phyloP scores from a whole-genome alignment of 2,329 filamentous ascomycete genomes.

The Arachnomyces sp. region DNA sequence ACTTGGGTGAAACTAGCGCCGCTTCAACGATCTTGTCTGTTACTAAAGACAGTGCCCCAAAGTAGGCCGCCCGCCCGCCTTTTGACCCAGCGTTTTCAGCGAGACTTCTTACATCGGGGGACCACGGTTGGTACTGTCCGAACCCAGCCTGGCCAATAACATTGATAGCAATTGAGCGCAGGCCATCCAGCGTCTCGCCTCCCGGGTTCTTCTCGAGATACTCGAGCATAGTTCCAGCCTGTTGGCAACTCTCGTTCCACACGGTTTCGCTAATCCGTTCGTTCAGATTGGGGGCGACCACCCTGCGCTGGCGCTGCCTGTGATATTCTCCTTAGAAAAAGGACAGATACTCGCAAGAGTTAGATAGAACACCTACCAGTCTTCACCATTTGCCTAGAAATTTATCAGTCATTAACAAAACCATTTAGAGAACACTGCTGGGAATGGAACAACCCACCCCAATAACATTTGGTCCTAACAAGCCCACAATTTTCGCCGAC shows the following conservation, averaged over 20 bases:
- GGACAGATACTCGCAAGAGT: no score
- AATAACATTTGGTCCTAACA: conserved; percentile 30
- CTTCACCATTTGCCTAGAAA: conserved; percentile 20
- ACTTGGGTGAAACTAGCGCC: conserved; percentile 19
- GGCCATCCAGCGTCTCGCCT: conserved; percentile 19
- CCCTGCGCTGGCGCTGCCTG: conserved; percentile 27
- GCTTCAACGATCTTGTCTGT: conserved; percentile 22
- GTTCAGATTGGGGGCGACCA: conserved; percentile 30
- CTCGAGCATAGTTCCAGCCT: conserved; percentile 23
- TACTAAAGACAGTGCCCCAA: conserved; percentile 25
- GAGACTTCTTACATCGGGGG: conserved; percentile 15
- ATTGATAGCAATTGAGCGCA: conserved; percentile 31
- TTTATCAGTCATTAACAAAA: conserved; percentile 4
- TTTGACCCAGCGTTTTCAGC: conserved; percentile 9
- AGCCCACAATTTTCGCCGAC: conserved; percentile 21
- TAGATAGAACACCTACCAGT: conserved; percentile 17
- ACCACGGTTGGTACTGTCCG: conserved; percentile 23
- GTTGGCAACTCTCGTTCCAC: conserved; percentile 26
- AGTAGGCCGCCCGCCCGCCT: conserved; percentile 20
- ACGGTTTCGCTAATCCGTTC: conserved; percentile 28
- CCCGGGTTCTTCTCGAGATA: conserved; percentile 19
- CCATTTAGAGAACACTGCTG: background rate
- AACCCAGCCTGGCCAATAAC: conserved; percentile 30
- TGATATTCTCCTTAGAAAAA: background rate
- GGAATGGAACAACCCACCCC: conserved; percentile 13